A percentile compares a stretch with the other conserved stretches of the same genome.
Conservation (phyloP, 768 basidiomycete genomes). For the Lactarius psammicola region DNA sequence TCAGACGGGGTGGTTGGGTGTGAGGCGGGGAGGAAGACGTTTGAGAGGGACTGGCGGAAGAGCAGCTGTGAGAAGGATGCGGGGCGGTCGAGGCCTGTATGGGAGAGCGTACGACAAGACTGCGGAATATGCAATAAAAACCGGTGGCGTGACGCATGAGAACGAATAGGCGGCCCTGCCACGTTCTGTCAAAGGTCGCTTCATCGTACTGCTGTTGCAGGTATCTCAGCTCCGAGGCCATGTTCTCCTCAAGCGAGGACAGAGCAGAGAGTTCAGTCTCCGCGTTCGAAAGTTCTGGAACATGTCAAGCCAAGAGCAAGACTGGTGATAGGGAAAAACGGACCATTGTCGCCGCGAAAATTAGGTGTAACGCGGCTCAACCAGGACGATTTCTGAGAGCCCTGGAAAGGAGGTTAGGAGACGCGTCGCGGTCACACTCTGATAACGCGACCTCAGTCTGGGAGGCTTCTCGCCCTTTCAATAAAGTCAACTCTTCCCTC, state of each 20-base stretch:
- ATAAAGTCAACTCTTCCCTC: constrained; percentile 33
- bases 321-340: background rate
- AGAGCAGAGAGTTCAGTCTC: constrained; percentile 26
- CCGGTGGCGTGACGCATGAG: constrained; percentile 22
- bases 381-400: constrained; percentile 39
- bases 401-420: constrained; percentile 21
- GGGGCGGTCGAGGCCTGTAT: background rate
- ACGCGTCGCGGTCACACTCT: background rate
- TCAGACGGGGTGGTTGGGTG: constrained; percentile 26
- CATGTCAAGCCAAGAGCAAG: constrained; percentile 3
- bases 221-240: constrained; percentile 16
- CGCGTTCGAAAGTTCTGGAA: constrained; percentile 28
- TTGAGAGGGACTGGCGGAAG: constrained; percentile 46
- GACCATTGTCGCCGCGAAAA: constrained; percentile 47
- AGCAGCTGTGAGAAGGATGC: background rate
- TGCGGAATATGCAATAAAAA: constrained; percentile 36
- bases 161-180: constrained; percentile 23
- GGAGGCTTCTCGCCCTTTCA: constrained; percentile 35
- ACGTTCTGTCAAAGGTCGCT: constrained; percentile 22
- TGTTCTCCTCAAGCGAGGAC: constrained; percentile 26
- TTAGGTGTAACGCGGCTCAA: constrained; percentile 49
- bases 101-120: constrained; percentile 34
- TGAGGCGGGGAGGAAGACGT: constrained; percentile 45
- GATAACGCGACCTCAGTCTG: constrained; percentile 30
- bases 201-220: constrained; percentile 20